Evolutionary conservation across 495 filamentous ascomycete genomes (phyloP).

Genomic region (Penicillium roqueforti): DNA sequence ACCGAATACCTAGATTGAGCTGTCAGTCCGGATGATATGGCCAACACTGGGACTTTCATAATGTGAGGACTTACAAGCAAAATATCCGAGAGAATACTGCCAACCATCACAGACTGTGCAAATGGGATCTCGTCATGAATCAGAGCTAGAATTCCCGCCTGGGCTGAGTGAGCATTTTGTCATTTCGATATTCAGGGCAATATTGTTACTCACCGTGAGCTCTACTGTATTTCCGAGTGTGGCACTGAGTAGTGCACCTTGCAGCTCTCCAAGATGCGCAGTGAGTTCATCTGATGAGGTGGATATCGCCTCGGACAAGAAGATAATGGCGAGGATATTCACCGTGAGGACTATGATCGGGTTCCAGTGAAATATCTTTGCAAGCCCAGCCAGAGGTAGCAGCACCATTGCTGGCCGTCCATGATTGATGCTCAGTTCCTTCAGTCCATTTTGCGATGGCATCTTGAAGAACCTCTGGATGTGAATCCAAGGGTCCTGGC

Average conservation of each 20-base stretch:
- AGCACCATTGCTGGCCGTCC: slow-evolving; percentile 8
- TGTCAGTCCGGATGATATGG: background rate
- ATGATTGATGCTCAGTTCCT: background rate
- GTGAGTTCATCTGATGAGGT: slow-evolving; percentile 17
- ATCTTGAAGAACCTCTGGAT: slow-evolving; percentile 1
- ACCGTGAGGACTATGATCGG: slow-evolving; percentile 16
- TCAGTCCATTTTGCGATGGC: background rate
- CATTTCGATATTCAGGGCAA: background rate
- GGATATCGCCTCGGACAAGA: slow-evolving; percentile 18
- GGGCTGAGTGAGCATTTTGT: background rate
- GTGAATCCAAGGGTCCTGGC: slow-evolving; percentile 1
- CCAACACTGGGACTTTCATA: background rate
- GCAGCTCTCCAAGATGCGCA: slow-evolving; percentile 14
- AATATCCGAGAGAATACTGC: slow-evolving; percentile 26
- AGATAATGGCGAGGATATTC: slow-evolving; percentile 21
- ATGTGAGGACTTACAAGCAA: slow-evolving; percentile 33
- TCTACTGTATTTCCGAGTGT: slow-evolving; percentile 27
- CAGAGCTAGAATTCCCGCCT: slow-evolving; percentile 21
- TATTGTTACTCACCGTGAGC: slow-evolving; percentile 14
- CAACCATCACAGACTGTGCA: slow-evolving; percentile 24
- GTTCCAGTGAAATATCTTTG: slow-evolving; percentile 18
- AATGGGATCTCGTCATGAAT: slow-evolving; percentile 15
- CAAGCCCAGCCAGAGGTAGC: slow-evolving; percentile 14
- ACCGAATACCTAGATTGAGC: slow-evolving; percentile 15
- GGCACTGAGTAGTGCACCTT: slow-evolving; percentile 23